Evolutionary conservation across 495 filamentous ascomycete genomes (phyloP), one percentile per base, ranked within the genome.

Genomic region (Staphylotrichum tortipilum): DNA sequence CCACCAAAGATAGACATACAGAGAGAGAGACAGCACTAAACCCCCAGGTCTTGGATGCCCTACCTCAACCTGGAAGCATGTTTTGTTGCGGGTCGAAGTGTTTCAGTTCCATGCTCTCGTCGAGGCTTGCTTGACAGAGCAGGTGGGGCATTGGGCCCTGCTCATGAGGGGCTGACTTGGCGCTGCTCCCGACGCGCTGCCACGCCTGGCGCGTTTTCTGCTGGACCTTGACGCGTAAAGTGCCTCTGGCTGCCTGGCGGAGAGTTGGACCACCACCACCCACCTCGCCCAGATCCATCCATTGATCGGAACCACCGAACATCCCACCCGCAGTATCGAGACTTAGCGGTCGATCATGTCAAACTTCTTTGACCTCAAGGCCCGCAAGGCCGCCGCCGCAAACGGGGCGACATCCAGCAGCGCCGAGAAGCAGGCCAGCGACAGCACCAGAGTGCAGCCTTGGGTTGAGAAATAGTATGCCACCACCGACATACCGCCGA

Each of bases 381-480:
- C 90, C 35, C 86, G 89, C 22, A 87, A 88, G 68, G 89, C 85
- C 7, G 88, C 86, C 2, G 86, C 79, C 21, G 81, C 82, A 24
- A 71, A 70, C 39, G 70, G 75, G 19, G 65, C 75, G 39, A 66
- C 65, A 10, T 50, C 75, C 6, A 72, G 75, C 52, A 81, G 77
- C 41, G 34, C 53, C 67, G 64, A 69, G 57, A 76, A 76, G 39
- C 55, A 65, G 48, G 76, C 77, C 55, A 87, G 83, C 60, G 80
- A 87, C 52, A 76, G 70, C 18, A 73, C 70, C 29, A 77, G 80
- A 54, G 71, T 82, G 29, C 90, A 96, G 60, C 92, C 92, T 53
- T 99, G 92, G 92, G 91, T 97, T 45, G 94, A 97, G 74, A 99
- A 99, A 88, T 98, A 98, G 94, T 96, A 79, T 53, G 81, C 61